Evolutionary conservation across 2,329 filamentous ascomycete genomes (phyloP).

Genomic region (Cladosporium oxysporum): DNA sequence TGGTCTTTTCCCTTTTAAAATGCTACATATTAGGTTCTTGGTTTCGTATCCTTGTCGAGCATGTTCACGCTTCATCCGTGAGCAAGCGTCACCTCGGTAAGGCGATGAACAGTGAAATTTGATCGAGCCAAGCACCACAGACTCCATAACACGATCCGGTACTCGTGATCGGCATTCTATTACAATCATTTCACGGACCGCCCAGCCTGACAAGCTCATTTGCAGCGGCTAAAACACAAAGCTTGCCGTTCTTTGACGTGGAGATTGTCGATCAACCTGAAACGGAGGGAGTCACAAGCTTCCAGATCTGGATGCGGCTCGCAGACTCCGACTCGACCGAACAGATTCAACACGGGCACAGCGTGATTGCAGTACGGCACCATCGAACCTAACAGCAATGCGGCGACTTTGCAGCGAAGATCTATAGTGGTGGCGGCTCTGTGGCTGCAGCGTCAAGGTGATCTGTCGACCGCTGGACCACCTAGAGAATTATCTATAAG

Average conservation of each 20-base stretch:
- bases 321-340: conserved; percentile 1
- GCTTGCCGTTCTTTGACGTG: conserved; percentile 3
- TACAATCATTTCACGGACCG: not conserved
- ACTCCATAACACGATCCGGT: not conserved
- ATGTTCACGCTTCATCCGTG: not conserved
- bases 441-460: not conserved
- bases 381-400: not conserved
- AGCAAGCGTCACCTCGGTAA: not conserved
- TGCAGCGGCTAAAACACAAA: conserved; percentile 7
- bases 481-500: not conserved
- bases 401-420: not conserved
- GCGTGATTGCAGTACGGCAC: not conserved
- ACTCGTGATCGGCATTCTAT: not conserved
- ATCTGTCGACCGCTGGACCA: not conserved
- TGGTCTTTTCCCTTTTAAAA: too few species aligned
- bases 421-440: not conserved
- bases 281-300: conserved; percentile 5
- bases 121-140: too few species aligned
- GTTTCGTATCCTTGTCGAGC: not conserved
- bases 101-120: too few species aligned
- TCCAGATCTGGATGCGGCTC: conserved; percentile 8
- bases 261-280: not conserved
- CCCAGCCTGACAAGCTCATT: conserved; percentile 14
- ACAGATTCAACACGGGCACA: conserved; percentile 6
- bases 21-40: not conserved